These are phyloP conservation scores for Hordeum marinum DNA, from an alignment of 176 grass and related monocot species.

Conservation along the genomic window DNA sequence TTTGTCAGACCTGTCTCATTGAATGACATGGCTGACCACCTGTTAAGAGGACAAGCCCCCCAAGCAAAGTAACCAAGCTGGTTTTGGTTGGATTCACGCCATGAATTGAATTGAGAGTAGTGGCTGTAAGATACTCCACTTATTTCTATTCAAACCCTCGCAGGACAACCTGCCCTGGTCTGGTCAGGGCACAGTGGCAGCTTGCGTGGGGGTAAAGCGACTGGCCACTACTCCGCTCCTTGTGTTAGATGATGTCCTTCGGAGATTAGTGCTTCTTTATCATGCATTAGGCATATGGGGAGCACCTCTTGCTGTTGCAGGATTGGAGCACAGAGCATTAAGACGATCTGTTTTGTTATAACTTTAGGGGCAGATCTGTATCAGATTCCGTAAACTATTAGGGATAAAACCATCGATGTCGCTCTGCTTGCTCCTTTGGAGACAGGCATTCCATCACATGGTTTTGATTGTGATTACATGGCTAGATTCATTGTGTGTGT, in stretches of 20 bases:
- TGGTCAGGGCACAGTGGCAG: constrained; percentile 6
- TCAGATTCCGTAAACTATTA: constrained; percentile 40
- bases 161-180: constrained; percentile 37
- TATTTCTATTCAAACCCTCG: constrained; percentile 34
- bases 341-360: constrained; percentile 14
- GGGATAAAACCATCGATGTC: constrained; percentile 40
- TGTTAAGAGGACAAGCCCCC: constrained; percentile 24
- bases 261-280: constrained; percentile 22
- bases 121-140: neutral
- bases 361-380: constrained; percentile 47
- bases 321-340: constrained; percentile 19
- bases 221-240: constrained; percentile 12
- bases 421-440: constrained; percentile 56
- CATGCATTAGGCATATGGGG: constrained; percentile 33
- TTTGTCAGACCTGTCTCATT: constrained; percentile 41
- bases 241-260: constrained; percentile 14
- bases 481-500: constrained; percentile 43
- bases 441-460: constrained; percentile 47
- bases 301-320: constrained; percentile 35
- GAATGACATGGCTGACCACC: constrained; percentile 26
- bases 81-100: constrained; percentile 36
- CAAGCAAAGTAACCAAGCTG: constrained; percentile 33
- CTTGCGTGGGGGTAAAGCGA: constrained; percentile 37
- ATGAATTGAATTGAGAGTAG: constrained; percentile 33
- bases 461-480: constrained; percentile 19